Evolutionary conservation across 257 asterid genomes (phyloP).

Genomic region (Verbascum thapsus): DNA sequence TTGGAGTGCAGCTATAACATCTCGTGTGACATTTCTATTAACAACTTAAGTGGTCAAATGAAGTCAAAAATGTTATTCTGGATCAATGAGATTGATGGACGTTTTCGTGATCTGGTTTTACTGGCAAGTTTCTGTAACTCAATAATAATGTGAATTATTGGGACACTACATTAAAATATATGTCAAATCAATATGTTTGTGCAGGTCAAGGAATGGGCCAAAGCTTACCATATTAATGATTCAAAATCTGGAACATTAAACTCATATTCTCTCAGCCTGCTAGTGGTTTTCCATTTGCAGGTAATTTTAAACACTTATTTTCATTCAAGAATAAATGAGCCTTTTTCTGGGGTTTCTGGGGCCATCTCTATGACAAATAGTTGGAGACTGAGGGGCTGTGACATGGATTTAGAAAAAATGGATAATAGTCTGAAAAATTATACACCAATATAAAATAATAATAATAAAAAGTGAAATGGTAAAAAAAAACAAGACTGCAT

Average conservation of each 20-base stretch:
- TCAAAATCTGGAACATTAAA: constrained; percentile 79
- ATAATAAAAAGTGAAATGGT: constrained; percentile 7
- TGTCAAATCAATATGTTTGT: constrained; percentile 33
- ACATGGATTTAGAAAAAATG: not conserved
- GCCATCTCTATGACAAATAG: constrained; percentile 14
- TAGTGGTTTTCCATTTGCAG: constrained; percentile 92
- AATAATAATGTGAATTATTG: constrained; percentile 16
- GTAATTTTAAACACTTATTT: constrained; percentile 43
- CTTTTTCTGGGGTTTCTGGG: constrained; percentile 16
- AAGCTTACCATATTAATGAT: constrained; percentile 72
- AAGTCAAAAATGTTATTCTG: constrained; percentile 87
- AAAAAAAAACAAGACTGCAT: constrained; percentile 15
- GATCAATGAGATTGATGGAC: constrained; percentile 81
- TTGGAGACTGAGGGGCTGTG: constrained; percentile 19
- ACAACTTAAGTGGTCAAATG: constrained; percentile 88
- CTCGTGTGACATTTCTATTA: constrained; percentile 88
- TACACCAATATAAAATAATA: not conserved
- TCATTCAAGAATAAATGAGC: not conserved
- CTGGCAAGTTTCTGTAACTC: constrained; percentile 57
- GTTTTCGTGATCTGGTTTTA: constrained; percentile 83
- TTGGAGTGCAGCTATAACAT: constrained; percentile 55
- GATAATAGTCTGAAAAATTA: not conserved
- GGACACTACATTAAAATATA: constrained; percentile 5
- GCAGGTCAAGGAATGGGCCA: constrained; percentile 99
- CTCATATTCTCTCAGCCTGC: constrained; percentile 84